These are phyloP conservation scores for Phytophthora citricola DNA, from an alignment of 352 stramenopile genomes.

Conservation along the genomic window DNA sequence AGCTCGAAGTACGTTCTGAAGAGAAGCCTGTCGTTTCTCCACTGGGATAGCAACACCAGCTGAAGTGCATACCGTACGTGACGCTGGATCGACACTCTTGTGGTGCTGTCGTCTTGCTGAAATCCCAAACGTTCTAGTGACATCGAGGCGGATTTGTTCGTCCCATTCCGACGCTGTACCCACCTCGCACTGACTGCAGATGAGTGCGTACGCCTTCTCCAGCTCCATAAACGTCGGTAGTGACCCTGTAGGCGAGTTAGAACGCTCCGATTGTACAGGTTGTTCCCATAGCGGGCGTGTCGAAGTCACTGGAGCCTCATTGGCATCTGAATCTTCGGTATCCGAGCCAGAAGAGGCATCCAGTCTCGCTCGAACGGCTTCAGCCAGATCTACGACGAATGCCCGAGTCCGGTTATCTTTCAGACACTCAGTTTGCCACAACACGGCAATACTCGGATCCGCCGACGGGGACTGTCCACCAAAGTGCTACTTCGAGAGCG, in stretches of 20 bases:
- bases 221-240: constrained; percentile 20
- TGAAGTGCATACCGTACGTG: constrained; percentile 19
- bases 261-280: constrained; percentile 1
- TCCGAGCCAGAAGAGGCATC: constrained; percentile 55
- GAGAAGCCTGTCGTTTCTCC: constrained; percentile 43
- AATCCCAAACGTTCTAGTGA: constrained; percentile 72
- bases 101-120: constrained; percentile 53
- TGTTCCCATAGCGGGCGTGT: constrained; percentile 22
- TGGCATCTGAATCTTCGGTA: constrained; percentile 50
- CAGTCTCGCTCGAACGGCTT: constrained; percentile 49
- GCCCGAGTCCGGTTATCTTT: constrained; percentile 48
- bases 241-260: constrained; percentile 1
- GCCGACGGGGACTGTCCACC: constrained; percentile 4
- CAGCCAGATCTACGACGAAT: constrained; percentile 64
- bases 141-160: constrained; percentile 72
- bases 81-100: constrained; percentile 26
- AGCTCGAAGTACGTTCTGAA: constrained; percentile 67
- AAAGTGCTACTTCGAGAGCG: constrained; percentile 21
- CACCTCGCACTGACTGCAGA: constrained; percentile 50
- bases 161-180: constrained; percentile 42
- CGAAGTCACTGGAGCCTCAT: constrained; percentile 28
- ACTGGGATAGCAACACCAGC: constrained; percentile 27
- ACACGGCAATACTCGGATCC: constrained; percentile 33
- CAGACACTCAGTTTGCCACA: constrained; percentile 60
- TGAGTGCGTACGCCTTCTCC: constrained; percentile 57